These are phyloP conservation scores for Kwoniella sp. DNA, from an alignment of 768 basidiomycete species.

Conservation along the genomic window DNA sequence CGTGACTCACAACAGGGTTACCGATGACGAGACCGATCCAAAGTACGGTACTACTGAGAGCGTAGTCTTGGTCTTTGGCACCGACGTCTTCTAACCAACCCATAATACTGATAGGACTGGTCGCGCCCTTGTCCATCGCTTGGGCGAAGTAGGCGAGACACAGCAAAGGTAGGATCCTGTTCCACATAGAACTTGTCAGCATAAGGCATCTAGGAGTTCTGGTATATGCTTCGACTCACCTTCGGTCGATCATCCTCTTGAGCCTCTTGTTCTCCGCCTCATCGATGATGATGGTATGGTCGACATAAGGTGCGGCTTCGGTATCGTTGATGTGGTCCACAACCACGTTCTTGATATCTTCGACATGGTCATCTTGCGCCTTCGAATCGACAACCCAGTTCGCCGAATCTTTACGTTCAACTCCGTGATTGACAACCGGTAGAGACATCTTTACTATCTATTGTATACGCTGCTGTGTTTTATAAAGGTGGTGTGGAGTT, in stretches of 20 bases:
- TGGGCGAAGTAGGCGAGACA: constrained; percentile 37
- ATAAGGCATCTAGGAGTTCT: background rate
- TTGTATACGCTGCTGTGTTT: background rate
- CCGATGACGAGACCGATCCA: constrained; percentile 45
- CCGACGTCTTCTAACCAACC: constrained; percentile 29
- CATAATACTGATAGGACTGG: constrained; percentile 27
- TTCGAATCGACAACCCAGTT: constrained; percentile 8
- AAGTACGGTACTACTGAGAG: constrained; percentile 37
- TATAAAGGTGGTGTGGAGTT: background rate
- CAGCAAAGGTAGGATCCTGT: constrained; percentile 26
- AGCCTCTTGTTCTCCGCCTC: constrained; percentile 52
- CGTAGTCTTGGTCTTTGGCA: constrained; percentile 43
- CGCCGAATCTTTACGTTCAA: background rate
- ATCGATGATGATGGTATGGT: constrained; percentile 33
- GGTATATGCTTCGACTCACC: constrained; percentile 5
- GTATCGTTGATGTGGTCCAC: constrained; percentile 23
- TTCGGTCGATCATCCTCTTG: constrained; percentile 28
- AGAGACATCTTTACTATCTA: constrained; percentile 1
- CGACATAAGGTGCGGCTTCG: constrained; percentile 34
- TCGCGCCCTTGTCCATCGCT: constrained; percentile 40
- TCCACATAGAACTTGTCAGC: background rate
- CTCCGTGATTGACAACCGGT: constrained; percentile 8
- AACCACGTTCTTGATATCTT: constrained; percentile 10
- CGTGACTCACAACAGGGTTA: constrained; percentile 34
- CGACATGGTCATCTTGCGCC: constrained; percentile 14